These are phyloP conservation scores for Alnus glutinosa DNA, from an alignment of 306 rosid species.

Conservation along the genomic window DNA sequence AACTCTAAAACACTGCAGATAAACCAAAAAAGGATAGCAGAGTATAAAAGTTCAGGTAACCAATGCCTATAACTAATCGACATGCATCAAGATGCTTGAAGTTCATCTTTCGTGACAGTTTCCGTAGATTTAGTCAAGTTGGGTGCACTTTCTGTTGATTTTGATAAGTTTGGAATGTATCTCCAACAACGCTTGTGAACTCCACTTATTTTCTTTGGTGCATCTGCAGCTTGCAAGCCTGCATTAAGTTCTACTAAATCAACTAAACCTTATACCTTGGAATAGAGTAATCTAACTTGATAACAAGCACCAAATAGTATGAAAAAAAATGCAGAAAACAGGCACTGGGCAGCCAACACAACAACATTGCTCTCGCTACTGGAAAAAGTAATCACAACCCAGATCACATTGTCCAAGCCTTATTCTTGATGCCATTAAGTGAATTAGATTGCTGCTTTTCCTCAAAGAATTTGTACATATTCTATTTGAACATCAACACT, in stretches of 20 bases:
- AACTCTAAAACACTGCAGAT: constrained; percentile 18
- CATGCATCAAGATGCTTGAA: constrained; percentile 51
- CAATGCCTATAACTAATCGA: constrained; percentile 20
- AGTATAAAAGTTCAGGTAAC: constrained; percentile 14
- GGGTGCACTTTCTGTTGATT: constrained; percentile 38
- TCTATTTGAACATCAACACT: background rate
- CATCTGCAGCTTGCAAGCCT: constrained; percentile 69
- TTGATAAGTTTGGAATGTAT: constrained; percentile 56
- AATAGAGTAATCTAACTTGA: constrained; percentile 10
- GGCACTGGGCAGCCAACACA: background rate
- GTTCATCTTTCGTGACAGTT: constrained; percentile 46
- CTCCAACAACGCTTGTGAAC: constrained; percentile 99
- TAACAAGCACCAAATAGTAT: constrained; percentile 10
- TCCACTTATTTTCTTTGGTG: constrained; percentile 90
- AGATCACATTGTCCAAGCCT: background rate
- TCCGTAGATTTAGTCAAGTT: constrained; percentile 44
- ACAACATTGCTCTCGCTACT: background rate
- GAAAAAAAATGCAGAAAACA: background rate
- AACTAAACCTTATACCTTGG: background rate
- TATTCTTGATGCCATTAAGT: background rate
- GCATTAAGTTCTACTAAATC: constrained; percentile 38
- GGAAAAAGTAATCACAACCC: background rate
- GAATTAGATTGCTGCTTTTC: background rate
- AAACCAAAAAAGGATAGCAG: background rate
- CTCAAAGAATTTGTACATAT: background rate